Evolutionary conservation across 345 rosid genomes (phyloP).

Genomic region (Clarkia xantiana): DNA sequence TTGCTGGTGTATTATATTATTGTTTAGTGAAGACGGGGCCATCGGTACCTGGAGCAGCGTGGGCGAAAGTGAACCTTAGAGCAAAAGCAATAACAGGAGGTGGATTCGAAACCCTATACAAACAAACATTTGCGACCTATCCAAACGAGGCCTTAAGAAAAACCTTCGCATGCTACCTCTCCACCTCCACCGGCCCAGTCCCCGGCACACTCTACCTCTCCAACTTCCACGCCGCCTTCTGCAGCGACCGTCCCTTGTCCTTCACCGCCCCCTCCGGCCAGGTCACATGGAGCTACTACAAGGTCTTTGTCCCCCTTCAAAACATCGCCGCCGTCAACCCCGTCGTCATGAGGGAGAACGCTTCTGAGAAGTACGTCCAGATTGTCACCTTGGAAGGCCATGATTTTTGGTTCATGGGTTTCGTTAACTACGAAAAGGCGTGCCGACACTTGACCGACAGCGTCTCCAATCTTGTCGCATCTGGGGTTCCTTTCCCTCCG

Average conservation of each 20-base stretch:
- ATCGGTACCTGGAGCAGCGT: constrained; percentile 39
- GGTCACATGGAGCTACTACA: constrained; percentile 48
- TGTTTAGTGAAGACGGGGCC: constrained; percentile 28
- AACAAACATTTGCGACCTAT: constrained; percentile 28
- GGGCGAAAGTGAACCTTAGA: constrained; percentile 44
- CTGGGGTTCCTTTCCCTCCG: constrained; percentile 17
- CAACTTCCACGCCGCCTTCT: constrained; percentile 33
- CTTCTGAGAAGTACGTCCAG: constrained; percentile 45
- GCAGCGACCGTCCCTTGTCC: constrained; percentile 52
- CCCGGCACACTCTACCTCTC: constrained; percentile 49
- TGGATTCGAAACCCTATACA: constrained; percentile 42
- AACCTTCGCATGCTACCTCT: constrained; percentile 43
- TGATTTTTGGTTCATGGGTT: constrained; percentile 74
- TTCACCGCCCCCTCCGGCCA: constrained; percentile 45
- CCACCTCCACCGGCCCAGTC: constrained; percentile 47
- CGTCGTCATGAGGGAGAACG: constrained; percentile 28
- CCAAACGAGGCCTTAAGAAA: constrained; percentile 33
- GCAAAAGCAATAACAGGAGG: constrained; percentile 45
- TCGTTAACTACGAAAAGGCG: constrained; percentile 54
- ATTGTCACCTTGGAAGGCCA: constrained; percentile 40
- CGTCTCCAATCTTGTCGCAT: constrained; percentile 16
- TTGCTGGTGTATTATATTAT: not conserved
- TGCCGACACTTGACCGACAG: constrained; percentile 26
- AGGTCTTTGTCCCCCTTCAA: constrained; percentile 35
- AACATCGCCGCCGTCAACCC: constrained; percentile 26